Percentiles rank a stretch among this genome's conserved stretches.
phyloP scores from a whole-genome alignment of 1,284 basidiomycete genomes.

The Leccinum cinnamomeum region DNA sequence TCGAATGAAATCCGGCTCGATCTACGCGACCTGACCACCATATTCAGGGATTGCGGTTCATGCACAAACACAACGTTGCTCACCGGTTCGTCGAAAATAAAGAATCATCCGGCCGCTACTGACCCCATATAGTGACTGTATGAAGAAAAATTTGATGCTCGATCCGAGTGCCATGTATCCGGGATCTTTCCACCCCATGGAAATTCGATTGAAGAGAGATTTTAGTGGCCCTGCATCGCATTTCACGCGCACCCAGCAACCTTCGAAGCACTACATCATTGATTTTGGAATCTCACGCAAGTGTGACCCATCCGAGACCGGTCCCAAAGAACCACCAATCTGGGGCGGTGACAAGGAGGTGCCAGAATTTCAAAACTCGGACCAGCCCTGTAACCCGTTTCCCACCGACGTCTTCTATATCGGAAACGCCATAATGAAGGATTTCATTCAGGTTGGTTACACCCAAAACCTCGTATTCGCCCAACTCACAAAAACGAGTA shows the following conservation, averaged over 20 bases:
- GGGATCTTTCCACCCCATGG: background rate
- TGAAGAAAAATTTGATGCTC: background rate
- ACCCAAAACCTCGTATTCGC: background rate
- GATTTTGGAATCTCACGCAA: background rate
- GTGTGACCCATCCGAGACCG: background rate
- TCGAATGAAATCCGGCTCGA: background rate
- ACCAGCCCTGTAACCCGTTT: constrained; percentile 33
- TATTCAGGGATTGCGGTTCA: constrained; percentile 8
- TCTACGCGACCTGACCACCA: constrained; percentile 3
- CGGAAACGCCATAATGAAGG: constrained; percentile 33
- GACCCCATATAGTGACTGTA: background rate
- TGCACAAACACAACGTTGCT: constrained; percentile 12
- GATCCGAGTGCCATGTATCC: background rate
- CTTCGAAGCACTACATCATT: background rate
- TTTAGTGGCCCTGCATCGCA: background rate
- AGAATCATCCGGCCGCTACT: background rate
- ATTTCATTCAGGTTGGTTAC: constrained; percentile 32
- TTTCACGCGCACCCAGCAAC: background rate
- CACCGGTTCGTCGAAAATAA: background rate
- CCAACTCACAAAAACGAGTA: background rate
- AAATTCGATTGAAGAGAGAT: background rate
- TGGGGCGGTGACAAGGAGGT: constrained; percentile 26
- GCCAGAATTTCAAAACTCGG: constrained; percentile 24
- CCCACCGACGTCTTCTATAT: constrained; percentile 38
- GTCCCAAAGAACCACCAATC: constrained; percentile 3